Evolutionary conservation across 2,329 filamentous ascomycete species (phyloP).

Genomic region (Colletotrichum orchidophilum): DNA sequence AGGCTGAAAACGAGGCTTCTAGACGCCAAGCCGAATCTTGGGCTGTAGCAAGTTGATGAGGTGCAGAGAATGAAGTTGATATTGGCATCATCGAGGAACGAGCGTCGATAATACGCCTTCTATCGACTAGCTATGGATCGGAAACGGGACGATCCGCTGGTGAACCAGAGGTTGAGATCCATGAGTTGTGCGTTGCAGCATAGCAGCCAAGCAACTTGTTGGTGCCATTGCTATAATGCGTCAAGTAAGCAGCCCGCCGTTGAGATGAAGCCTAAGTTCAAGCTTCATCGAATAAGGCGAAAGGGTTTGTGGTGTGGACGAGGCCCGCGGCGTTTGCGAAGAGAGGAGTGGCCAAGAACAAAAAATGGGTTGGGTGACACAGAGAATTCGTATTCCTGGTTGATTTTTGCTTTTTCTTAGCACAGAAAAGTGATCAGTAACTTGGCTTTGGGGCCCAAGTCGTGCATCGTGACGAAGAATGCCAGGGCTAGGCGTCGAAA

Average conservation of each 20-base stretch:
- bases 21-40: neutral
- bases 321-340: neutral
- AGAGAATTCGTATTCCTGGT: neutral
- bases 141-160: neutral
- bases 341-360: neutral
- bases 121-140: neutral
- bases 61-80: neutral
- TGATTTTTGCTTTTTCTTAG: constrained; percentile 9
- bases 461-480: constrained; percentile 14
- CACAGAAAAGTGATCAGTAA: neutral
- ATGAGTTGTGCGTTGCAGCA: no score
- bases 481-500: neutral
- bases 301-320: neutral
- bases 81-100: neutral
- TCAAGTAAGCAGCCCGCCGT: constrained; percentile 2
- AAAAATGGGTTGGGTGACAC: constrained; percentile 19
- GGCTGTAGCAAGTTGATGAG: constrained; percentile 6
- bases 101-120: neutral
- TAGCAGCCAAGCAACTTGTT: neutral
- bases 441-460: neutral
- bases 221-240: neutral
- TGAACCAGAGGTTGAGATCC: neutral
- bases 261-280: neutral
- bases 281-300: neutral
- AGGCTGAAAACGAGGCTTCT: neutral